phyloP scores from a whole-genome alignment of 2,329 filamentous ascomycete genomes.

The Fusarium sulawesiense region DNA sequence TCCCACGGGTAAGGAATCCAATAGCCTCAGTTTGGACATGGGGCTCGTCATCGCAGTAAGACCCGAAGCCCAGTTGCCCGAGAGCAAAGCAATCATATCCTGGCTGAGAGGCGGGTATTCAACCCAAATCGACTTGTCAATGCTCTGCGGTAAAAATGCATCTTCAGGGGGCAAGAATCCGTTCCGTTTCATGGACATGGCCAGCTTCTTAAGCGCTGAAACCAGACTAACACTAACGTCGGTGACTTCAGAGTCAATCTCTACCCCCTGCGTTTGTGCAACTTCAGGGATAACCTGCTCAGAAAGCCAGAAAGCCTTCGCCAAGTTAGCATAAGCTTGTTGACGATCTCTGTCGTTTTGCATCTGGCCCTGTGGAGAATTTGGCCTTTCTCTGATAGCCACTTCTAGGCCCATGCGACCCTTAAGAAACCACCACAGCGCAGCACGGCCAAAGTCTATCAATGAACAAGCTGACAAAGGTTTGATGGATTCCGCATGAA shows the following conservation, averaged over 20 bases:
- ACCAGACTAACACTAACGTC: conserved; percentile 67
- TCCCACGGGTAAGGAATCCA: conserved; percentile 79
- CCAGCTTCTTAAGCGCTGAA: conserved; percentile 76
- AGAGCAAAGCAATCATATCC: conserved; percentile 77
- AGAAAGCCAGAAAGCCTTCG: conserved; percentile 87
- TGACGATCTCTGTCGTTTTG: conserved; percentile 68
- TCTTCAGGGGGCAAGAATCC: conserved; percentile 79
- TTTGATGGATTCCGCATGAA: conserved; percentile 80
- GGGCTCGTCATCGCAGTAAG: conserved; percentile 61
- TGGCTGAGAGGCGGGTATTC: conserved; percentile 79
- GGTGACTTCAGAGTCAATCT: conserved; percentile 60
- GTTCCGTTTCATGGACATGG: conserved; percentile 86
- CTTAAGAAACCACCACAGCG: conserved; percentile 90
- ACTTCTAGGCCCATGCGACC: conserved; percentile 81
- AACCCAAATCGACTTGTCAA: conserved; percentile 86
- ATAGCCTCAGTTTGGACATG: conserved; percentile 62
- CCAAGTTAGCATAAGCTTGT: conserved; percentile 86
- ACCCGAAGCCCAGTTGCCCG: conserved; percentile 67
- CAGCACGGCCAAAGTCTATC: conserved; percentile 76
- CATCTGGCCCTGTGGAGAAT: conserved; percentile 62
- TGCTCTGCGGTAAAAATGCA: conserved; percentile 76
- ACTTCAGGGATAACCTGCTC: conserved; percentile 65
- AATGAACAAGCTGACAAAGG: conserved; percentile 72
- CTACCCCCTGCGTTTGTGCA: conserved; percentile 55
- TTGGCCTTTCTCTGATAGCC: conserved; percentile 73